Evolutionary conservation across 1,284 basidiomycete species (phyloP).

Genomic region (Cryptococcus sp.): DNA sequence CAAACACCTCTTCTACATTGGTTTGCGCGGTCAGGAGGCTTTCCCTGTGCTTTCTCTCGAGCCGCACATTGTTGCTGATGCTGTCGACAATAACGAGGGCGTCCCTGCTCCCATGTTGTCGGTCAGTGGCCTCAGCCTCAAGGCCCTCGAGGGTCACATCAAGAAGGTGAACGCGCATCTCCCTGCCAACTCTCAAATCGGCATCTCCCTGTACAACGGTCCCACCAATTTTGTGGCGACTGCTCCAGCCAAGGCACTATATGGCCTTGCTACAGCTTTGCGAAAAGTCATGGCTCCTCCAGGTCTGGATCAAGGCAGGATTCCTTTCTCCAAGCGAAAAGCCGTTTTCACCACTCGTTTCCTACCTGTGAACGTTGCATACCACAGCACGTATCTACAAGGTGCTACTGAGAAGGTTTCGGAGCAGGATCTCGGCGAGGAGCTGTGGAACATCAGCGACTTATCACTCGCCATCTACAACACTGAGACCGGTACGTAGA

Average conservation of each 20-base stretch:
- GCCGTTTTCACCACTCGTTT: constrained; percentile 91
- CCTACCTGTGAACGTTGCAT: constrained; percentile 90
- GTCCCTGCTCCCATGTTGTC: constrained; percentile 91
- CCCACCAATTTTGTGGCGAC: constrained; percentile 90
- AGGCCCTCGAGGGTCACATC: constrained; percentile 79
- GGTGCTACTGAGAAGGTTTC: constrained; percentile 75
- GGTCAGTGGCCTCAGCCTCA: constrained; percentile 77
- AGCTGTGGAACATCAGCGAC: constrained; percentile 75
- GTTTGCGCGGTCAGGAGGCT: constrained; percentile 86
- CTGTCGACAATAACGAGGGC: constrained; percentile 90
- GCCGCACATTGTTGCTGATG: constrained; percentile 81
- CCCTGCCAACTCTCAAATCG: constrained; percentile 72
- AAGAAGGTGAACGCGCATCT: constrained; percentile 86
- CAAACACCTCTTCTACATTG: constrained; percentile 90
- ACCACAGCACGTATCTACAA: constrained; percentile 85
- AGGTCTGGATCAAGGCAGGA: constrained; percentile 90
- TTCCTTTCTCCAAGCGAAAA: constrained; percentile 91
- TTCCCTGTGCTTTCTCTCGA: constrained; percentile 94
- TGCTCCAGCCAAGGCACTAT: constrained; percentile 86
- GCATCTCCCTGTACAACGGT: constrained; percentile 89
- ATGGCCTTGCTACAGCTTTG: constrained; percentile 87
- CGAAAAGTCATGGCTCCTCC: constrained; percentile 85
- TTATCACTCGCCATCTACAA: constrained; percentile 85
- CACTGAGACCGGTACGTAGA: constrained; percentile 77
- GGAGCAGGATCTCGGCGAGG: constrained; percentile 72